phyloP scores from a whole-genome alignment of 2,329 filamentous ascomycete genomes.

The Pseudogymnoascus sp. region DNA sequence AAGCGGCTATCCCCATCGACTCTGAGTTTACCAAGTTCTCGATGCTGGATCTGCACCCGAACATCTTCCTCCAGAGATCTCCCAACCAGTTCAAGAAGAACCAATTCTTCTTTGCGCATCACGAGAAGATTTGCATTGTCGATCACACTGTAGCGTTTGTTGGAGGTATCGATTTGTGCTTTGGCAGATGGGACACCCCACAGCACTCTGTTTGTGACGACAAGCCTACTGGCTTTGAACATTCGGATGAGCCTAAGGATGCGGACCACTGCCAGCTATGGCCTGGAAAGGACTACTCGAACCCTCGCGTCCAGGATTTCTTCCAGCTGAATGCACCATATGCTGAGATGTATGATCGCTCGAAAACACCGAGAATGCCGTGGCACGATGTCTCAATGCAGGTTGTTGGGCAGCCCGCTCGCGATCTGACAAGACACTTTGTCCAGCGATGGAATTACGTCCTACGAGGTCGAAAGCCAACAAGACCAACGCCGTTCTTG shows the following conservation, averaged over 20 bases:
- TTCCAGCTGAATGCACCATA: constrained; percentile 89
- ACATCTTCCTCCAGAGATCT: constrained; percentile 91
- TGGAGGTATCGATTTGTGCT: constrained; percentile 91
- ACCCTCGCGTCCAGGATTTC: constrained; percentile 91
- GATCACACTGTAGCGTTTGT: constrained; percentile 95
- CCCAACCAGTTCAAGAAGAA: constrained; percentile 98
- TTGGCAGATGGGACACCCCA: constrained; percentile 94
- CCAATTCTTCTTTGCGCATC: constrained; percentile 98
- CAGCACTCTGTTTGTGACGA: constrained; percentile 88
- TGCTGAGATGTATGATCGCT: constrained; percentile 96
- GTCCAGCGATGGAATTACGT: constrained; percentile 98
- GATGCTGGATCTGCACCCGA: constrained; percentile 86
- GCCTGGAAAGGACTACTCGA: constrained; percentile 97
- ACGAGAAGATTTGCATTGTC: constrained; percentile 95
- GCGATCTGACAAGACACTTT: constrained; percentile 91
- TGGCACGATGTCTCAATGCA: constrained; percentile 99
- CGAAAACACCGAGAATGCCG: constrained; percentile 83
- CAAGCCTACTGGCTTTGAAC: constrained; percentile 89
- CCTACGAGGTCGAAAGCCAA: constrained; percentile 83
- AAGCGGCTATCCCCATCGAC: constrained; percentile 93
- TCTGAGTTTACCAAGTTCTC: constrained; percentile 98
- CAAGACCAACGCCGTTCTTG: constrained; percentile 84
- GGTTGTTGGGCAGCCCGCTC: constrained; percentile 87
- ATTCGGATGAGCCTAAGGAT: constrained; percentile 67
- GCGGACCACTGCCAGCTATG: constrained; percentile 92